phyloP scores from a whole-genome alignment of 768 basidiomycete species.

The Thelephora aurantiotincta region DNA sequence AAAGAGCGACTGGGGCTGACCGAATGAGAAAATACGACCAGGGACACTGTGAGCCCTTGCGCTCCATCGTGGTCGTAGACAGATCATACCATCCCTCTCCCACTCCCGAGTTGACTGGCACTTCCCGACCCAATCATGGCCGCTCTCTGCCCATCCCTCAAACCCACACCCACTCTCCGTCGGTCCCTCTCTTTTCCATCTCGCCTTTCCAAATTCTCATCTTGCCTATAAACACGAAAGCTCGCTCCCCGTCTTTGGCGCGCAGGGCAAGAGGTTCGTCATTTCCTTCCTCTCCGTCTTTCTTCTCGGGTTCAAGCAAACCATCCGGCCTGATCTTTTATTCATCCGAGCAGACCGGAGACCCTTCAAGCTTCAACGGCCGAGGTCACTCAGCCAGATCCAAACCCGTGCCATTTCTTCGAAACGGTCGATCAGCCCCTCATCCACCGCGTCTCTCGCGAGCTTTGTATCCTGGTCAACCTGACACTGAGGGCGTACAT shows the following conservation, averaged over 20 bases:
- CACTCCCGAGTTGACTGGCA: conserved; percentile 72
- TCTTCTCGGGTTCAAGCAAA: background rate
- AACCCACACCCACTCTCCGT: conserved; percentile 47
- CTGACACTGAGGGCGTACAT: conserved; percentile 35
- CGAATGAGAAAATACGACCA: conserved; percentile 62
- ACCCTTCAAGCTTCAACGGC: conserved; percentile 19
- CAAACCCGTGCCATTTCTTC: no score
- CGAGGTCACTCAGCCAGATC: conserved; percentile 29
- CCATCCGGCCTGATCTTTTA: conserved; percentile 57
- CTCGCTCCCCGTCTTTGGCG: conserved; percentile 76
- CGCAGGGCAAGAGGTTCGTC: conserved; percentile 65
- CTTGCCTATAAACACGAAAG: conserved; percentile 87
- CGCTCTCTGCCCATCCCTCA: conserved; percentile 46
- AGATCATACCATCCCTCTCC: conserved; percentile 59
- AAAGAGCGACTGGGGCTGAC: conserved; percentile 18
- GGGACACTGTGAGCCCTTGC: conserved; percentile 13
- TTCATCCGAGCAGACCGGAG: conserved; percentile 26
- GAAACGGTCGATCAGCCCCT: conserved; percentile 52
- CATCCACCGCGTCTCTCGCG: conserved; percentile 41
- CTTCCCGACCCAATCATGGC: conserved; percentile 80
- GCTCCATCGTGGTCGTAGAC: conserved; percentile 21
- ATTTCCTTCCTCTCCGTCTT: background rate
- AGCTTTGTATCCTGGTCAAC: conserved; percentile 36
- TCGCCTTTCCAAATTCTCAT: conserved; percentile 89
- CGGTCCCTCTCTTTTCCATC: no score